Evolutionary conservation across 192 early-diverging fungal species (phyloP).

Genomic region (Linderina pennispora): DNA sequence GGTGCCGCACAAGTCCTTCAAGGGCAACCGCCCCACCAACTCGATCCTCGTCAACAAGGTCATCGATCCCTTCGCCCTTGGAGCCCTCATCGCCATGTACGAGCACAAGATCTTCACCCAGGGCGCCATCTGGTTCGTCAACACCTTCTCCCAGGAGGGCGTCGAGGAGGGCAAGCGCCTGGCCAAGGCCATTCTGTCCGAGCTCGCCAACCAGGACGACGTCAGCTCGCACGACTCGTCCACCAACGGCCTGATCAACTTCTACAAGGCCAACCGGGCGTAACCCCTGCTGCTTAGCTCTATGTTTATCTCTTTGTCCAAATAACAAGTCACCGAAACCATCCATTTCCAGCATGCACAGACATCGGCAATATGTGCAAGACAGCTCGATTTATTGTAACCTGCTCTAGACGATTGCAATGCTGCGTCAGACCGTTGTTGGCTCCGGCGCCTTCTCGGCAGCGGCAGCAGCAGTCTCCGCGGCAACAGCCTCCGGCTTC

Average conservation of each 20-base stretch:
- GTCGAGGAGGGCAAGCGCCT: conserved; percentile 99
- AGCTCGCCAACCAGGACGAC: conserved; percentile 54
- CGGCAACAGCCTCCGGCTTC: neutral
- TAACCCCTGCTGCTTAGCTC: conserved; percentile 1
- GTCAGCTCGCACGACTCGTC: conserved; percentile 82
- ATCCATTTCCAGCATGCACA: too few relatives aligned
- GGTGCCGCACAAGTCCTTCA: conserved; percentile 94
- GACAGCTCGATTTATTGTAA: too few relatives aligned
- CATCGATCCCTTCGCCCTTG: conserved; percentile 84
- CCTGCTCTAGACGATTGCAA: too few relatives aligned
- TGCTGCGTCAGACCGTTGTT: neutral
- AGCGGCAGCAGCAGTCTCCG: neutral
- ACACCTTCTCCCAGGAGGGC: conserved; percentile 94
- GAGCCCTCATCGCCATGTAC: conserved; percentile 92
- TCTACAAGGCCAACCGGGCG: conserved; percentile 55
- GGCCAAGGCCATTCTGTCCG: conserved; percentile 92
- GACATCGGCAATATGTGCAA: too few relatives aligned
- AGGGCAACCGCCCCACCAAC: conserved; percentile 96
- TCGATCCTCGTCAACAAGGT: conserved; percentile 86
- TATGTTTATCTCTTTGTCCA: neutral
- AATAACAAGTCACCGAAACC: too few relatives aligned
- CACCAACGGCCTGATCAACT: conserved; percentile 98
- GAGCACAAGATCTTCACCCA: conserved; percentile 99
- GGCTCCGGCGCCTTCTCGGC: neutral
- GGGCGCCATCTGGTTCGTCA: conserved; percentile 96